Evolutionary conservation across 2,329 filamentous ascomycete species (phyloP).

Genomic region (Sarocladium kiliense): DNA sequence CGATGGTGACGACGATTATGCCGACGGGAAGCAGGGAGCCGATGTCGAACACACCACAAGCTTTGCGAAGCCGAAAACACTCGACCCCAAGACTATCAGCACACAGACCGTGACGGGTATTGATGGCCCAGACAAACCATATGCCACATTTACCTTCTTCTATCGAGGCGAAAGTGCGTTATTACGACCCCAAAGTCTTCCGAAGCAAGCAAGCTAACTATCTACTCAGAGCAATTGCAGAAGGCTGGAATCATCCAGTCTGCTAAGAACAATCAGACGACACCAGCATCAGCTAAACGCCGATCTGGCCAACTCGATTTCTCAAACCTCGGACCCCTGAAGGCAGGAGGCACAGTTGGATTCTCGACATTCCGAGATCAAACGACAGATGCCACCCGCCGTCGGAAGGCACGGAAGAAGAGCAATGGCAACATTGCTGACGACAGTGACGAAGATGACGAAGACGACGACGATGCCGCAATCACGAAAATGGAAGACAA

Average conservation of each 20-base stretch:
- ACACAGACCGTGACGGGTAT: slow-evolving; percentile 99
- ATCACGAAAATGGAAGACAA: slow-evolving; percentile 51
- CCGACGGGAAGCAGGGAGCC: slow-evolving; percentile 50
- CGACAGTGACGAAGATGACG: slow-evolving; percentile 72
- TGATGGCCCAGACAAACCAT: slow-evolving; percentile 91
- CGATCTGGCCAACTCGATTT: slow-evolving; percentile 83
- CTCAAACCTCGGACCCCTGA: slow-evolving; percentile 75
- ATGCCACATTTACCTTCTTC: slow-evolving; percentile 95
- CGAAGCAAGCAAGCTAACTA: slow-evolving; percentile 16
- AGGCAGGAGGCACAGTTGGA: slow-evolving; percentile 80
- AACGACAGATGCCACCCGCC: slow-evolving; percentile 48
- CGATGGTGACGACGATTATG: slow-evolving; percentile 69
- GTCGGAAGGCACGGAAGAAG: slow-evolving; percentile 58
- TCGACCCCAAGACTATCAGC: slow-evolving; percentile 96
- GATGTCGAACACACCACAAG: slow-evolving; percentile 96
- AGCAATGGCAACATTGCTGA: slow-evolving; percentile 61
- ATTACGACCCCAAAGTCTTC: not conserved
- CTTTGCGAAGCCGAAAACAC: slow-evolving; percentile 91
- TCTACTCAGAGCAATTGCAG: slow-evolving; percentile 71
- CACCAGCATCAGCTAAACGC: slow-evolving; percentile 62
- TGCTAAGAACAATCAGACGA: slow-evolving; percentile 58
- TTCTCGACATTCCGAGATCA: slow-evolving; percentile 84
- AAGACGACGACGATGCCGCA: slow-evolving; percentile 62
- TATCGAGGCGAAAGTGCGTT: slow-evolving; percentile 89
- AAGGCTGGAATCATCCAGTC: slow-evolving; percentile 86